A percentile compares a stretch with the other conserved stretches of the same genome.
These are phyloP conservation scores for Candida ponderosae DNA, from an alignment of 805 yeast genomes.

Conservation along the genomic window DNA sequence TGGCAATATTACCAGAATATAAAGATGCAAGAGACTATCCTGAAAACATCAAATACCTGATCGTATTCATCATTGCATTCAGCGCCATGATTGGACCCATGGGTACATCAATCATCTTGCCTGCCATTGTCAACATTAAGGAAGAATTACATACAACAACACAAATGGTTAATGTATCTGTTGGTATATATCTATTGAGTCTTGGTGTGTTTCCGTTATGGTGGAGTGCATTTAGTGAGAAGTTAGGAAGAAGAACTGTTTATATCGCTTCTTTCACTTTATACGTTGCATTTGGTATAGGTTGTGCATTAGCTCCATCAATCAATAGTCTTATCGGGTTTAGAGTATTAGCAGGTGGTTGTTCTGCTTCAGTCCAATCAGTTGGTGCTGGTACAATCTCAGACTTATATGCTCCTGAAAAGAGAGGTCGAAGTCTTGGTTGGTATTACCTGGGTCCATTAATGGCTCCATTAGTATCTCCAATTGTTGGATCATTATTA, in stretches of 20 bases:
- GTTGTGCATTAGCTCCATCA: conserved; percentile 57
- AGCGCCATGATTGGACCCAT: conserved; percentile 81
- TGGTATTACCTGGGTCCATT: conserved; percentile 73
- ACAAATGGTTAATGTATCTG: conserved; percentile 63
- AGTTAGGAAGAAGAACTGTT: conserved; percentile 66
- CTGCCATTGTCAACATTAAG: conserved; percentile 61
- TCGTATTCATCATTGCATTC: conserved; percentile 59
- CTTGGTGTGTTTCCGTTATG: conserved; percentile 78
- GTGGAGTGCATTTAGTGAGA: conserved; percentile 82
- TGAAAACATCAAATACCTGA: conserved; percentile 33
- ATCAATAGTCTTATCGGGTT: conserved; percentile 59
- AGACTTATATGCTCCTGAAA: conserved; percentile 58
- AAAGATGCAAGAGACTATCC: conserved; percentile 66
- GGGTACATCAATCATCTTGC: conserved; percentile 81
- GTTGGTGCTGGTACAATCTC: conserved; percentile 87
- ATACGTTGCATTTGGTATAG: conserved; percentile 61
- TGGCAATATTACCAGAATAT: conserved; percentile 59
- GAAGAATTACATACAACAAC: conserved; percentile 46
- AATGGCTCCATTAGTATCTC: conserved; percentile 73
- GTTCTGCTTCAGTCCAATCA: conserved; percentile 79
- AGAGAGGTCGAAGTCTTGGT: conserved; percentile 77
- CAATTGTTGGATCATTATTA: conserved; percentile 73
- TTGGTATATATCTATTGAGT: conserved; percentile 68
- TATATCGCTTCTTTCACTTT: conserved; percentile 61
- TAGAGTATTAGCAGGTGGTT: conserved; percentile 69